Evolutionary conservation across 1,284 basidiomycete species (phyloP), one percentile per base, ranked within the genome.

Genomic region (Irpex sp.): DNA sequence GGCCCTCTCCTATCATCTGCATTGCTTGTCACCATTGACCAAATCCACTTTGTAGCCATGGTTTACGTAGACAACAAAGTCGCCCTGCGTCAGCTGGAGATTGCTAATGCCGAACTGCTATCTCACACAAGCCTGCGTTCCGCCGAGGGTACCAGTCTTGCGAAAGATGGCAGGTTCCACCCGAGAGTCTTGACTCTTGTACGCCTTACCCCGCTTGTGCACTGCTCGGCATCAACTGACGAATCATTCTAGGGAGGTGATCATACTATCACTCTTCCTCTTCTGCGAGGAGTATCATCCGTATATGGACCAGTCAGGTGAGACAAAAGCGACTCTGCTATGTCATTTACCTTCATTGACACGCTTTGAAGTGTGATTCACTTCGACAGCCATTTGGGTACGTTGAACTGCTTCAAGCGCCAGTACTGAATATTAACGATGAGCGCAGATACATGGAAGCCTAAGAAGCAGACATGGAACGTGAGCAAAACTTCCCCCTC

Each of bases 201-300:
- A 63, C 26, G 68, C 57, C 0, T 4, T 31, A 55, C 26, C 9
- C 0, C 6, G 11, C 6, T 33, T 33, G 19, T 17, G 9, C 7
- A 33, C 11, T 55, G 17, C 1, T 33, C 33, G 8, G n/a, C 13
- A 21, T 35, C 53, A 55, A 13, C 13, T 19, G 15, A n/a, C 15
- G 9, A 13, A 51, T 51, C n/a, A 8, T 7, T 31, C 5, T 33
- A 64, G 63, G 78, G 78, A 15, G 78, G 78, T 9, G 78, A 79
- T 58, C 78, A 79, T 67, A 76, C 77, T 33, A 76, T 79, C 64
- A 76, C 76, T 0, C 71, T 79, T 0, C 77, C 77, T 2, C 68
- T 78, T 13, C 66, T 79, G 6, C 70, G 78, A 1, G 74, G 75
- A 1, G 71, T 79, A 11, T 68, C 72, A 5, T 70, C 70, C 15